Percentiles rank a stretch among this genome's conserved stretches.
phyloP scores from a whole-genome alignment of 2,329 filamentous ascomycete genomes.

The Bipolaris sorokiniana region DNA sequence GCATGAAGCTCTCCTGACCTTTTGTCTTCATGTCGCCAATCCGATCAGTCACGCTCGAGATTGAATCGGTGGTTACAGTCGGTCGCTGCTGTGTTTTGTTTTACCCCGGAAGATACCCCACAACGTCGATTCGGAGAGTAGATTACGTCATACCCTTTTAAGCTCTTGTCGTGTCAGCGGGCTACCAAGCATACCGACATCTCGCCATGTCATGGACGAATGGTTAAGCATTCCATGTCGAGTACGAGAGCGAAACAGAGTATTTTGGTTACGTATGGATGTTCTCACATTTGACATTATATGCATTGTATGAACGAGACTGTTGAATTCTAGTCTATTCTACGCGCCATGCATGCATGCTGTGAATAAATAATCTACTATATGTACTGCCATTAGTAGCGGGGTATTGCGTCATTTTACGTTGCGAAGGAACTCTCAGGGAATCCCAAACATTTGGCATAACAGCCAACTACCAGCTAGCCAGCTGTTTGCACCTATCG shows the following conservation, averaged over 20 bases:
- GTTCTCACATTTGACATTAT: background rate
- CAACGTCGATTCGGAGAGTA: background rate
- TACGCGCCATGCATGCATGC: background rate
- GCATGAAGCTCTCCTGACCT: background rate
- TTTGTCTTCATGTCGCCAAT: background rate
- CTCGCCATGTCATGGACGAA: no score
- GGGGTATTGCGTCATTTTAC: background rate
- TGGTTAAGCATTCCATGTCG: background rate
- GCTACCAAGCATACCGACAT: background rate
- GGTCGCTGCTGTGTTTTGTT: background rate
- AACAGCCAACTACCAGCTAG: conserved; percentile 75
- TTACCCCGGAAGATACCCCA: background rate
- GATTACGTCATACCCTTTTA: background rate
- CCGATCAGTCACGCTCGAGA: no score
- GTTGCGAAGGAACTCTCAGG: background rate
- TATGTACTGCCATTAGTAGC: background rate
- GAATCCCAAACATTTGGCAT: background rate
- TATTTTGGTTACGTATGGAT: background rate
- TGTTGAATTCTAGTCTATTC: background rate
- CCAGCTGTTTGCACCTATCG: conserved; percentile 77
- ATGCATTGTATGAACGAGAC: background rate
- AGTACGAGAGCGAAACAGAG: background rate
- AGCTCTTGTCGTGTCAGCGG: background rate
- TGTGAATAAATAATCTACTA: background rate
- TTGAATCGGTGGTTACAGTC: background rate